phyloP scores from a whole-genome alignment of 2,329 filamentous ascomycete species.

The Paracorniculantispora psalliotae region DNA sequence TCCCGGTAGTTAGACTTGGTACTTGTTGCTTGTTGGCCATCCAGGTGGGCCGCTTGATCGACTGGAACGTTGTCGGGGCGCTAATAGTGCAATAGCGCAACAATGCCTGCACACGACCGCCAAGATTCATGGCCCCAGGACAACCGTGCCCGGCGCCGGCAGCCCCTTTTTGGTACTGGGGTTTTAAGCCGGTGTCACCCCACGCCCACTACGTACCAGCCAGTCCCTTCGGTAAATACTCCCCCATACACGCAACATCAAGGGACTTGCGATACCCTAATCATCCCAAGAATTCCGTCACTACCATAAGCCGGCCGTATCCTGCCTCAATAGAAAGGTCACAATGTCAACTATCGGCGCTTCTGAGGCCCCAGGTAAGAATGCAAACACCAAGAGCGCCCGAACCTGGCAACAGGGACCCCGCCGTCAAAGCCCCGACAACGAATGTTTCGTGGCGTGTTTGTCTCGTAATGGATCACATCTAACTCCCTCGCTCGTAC shows the following conservation, averaged over 20 bases:
- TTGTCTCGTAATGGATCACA: not conserved
- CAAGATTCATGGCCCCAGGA: not conserved
- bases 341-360: conserved; percentile 4
- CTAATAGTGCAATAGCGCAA: not conserved
- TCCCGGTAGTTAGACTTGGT: not conserved
- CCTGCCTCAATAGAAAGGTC: not conserved
- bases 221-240: not conserved
- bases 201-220: not conserved
- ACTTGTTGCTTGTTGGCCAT: not conserved
- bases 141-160: not conserved
- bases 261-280: not conserved
- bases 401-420: not conserved
- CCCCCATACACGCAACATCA: conserved; percentile 2
- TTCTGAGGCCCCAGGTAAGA: conserved; percentile 8
- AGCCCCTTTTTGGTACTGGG: conserved; percentile 7
- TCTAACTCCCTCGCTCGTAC: conserved; percentile 2
- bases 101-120: not conserved
- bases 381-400: not conserved
- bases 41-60: not conserved
- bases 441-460: conserved; percentile 3
- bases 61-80: not conserved
- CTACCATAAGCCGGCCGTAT: not conserved
- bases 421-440: conserved; percentile 2
- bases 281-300: not conserved
- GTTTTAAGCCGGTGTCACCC: conserved; percentile 9